Evolutionary conservation across 2,329 filamentous ascomycete species (phyloP).

Genomic region (Westerdykella sp.): DNA sequence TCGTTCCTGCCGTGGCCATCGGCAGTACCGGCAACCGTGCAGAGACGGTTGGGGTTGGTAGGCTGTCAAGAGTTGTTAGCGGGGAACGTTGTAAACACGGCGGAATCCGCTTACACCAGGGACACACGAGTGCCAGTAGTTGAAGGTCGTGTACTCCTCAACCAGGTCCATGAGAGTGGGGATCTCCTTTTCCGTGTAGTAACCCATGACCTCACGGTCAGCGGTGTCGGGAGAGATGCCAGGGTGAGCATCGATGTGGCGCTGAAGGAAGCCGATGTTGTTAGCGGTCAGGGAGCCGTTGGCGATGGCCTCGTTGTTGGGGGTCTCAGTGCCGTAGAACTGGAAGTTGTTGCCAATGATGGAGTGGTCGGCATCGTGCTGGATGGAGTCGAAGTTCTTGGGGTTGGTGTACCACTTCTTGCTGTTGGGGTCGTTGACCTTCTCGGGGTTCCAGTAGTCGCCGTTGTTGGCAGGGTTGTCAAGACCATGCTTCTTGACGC

Average conservation of each 20-base stretch:
- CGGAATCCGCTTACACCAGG: conserved; percentile 17
- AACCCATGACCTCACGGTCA: conserved; percentile 9
- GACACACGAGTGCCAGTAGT: conserved; percentile 35
- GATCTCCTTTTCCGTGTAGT: conserved; percentile 38
- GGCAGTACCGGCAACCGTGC: conserved; percentile 34
- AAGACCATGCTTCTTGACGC: neutral
- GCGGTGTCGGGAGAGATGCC: neutral
- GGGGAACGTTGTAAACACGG: too few species aligned
- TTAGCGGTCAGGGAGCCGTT: neutral
- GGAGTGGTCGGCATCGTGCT: conserved; percentile 33
- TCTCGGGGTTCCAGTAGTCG: conserved; percentile 32
- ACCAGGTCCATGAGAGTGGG: conserved; percentile 34
- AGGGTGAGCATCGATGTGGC: neutral
- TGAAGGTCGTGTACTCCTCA: conserved; percentile 36
- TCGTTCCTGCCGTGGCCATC: conserved; percentile 31
- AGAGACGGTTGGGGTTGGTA: conserved; percentile 39
- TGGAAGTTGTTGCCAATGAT: conserved; percentile 9
- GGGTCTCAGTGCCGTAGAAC: too few species aligned
- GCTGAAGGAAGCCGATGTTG: neutral
- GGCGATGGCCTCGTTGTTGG: too few species aligned
- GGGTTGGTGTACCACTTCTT: neutral
- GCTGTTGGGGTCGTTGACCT: neutral
- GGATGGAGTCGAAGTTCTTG: conserved; percentile 8
- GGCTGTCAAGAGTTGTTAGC: conserved; percentile 8
- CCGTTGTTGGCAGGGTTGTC: neutral